Evolutionary conservation across 306 rosid species (phyloP).

Genomic region (Castanea sativa): DNA sequence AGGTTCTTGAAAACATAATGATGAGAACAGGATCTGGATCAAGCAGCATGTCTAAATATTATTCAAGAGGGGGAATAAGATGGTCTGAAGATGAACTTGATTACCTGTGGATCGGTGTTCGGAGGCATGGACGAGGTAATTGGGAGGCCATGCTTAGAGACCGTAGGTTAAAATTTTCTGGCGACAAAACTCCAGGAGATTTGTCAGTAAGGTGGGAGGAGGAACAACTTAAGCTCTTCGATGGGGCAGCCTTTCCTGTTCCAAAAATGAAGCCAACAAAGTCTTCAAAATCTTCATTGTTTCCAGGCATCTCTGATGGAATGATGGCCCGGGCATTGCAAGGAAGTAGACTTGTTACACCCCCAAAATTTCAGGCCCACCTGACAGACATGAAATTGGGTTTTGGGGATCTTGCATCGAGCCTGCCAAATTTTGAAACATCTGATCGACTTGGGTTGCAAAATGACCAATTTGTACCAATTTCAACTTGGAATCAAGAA

Average conservation of each 20-base stretch:
- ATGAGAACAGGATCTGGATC: conserved; percentile 88
- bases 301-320: conserved; percentile 88
- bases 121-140: conserved; percentile 94
- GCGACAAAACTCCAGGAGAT: conserved; percentile 70
- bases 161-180: conserved; percentile 78
- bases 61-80: conserved; percentile 52
- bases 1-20: conserved; percentile 98
- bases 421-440: conserved; percentile 53
- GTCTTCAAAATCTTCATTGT: conserved; percentile 57
- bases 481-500: conserved; percentile 68
- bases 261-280: conserved; percentile 55
- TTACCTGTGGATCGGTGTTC: conserved; percentile 96
- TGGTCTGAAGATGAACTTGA: conserved; percentile 99
- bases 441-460: conserved; percentile 53
- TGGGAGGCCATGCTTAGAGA: conserved; percentile 93
- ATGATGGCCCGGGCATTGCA: conserved; percentile 98
- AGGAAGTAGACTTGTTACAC: conserved; percentile 75
- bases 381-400: conserved; percentile 96
- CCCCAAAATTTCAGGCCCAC: conserved; percentile 80
- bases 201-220: conserved; percentile 89
- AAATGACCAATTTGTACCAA: conserved; percentile 54
- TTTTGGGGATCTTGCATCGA: conserved; percentile 61
- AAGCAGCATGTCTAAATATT: conserved; percentile 48
- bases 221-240: conserved; percentile 83
- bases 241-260: conserved; percentile 60